phyloP scores from a whole-genome alignment of 2,329 filamentous ascomycete species.

The Iodosphaeria phyllophila region DNA sequence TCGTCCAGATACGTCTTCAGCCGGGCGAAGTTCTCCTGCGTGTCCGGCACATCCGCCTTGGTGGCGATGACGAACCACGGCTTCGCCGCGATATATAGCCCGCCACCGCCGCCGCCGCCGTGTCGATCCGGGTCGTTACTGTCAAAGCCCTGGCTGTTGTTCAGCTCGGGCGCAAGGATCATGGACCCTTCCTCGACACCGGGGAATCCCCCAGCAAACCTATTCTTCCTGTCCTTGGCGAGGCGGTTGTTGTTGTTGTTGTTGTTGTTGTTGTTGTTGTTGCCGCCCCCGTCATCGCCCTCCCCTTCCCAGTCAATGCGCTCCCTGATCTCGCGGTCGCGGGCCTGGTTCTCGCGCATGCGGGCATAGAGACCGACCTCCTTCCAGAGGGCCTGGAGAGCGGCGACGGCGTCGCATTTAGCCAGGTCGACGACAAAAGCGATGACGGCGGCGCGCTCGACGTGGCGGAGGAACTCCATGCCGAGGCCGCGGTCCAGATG shows the following conservation, averaged over 20 bases:
- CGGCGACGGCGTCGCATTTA: constrained; percentile 59
- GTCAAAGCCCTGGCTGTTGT: too few species aligned
- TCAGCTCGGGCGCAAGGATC: constrained; percentile 6
- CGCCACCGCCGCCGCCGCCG: too few species aligned
- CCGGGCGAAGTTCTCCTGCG: constrained; percentile 55
- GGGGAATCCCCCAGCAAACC: constrained; percentile 4
- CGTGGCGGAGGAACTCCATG: constrained; percentile 79
- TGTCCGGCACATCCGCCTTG: constrained; percentile 69
- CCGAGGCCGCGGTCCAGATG: constrained; percentile 85
- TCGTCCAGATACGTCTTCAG: constrained; percentile 53
- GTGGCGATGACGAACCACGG: constrained; percentile 95
- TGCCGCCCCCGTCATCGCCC: constrained; percentile 25
- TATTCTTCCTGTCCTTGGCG: too few species aligned
- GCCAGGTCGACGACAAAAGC: constrained; percentile 84
- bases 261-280: constrained; percentile 3
- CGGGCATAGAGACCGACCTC: constrained; percentile 80
- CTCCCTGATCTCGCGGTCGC: constrained; percentile 39
- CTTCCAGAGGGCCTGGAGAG: constrained; percentile 68
- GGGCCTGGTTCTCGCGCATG: constrained; percentile 55
- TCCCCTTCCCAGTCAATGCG: constrained; percentile 39
- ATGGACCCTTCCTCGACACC: constrained; percentile 14
- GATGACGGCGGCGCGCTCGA: constrained; percentile 81
- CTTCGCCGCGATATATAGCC: constrained; percentile 68
- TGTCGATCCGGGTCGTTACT: too few species aligned
- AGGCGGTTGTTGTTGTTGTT: background rate